Conservation (phyloP, 768 basidiomycete genomes). For the Tulasnella sp. region DNA sequence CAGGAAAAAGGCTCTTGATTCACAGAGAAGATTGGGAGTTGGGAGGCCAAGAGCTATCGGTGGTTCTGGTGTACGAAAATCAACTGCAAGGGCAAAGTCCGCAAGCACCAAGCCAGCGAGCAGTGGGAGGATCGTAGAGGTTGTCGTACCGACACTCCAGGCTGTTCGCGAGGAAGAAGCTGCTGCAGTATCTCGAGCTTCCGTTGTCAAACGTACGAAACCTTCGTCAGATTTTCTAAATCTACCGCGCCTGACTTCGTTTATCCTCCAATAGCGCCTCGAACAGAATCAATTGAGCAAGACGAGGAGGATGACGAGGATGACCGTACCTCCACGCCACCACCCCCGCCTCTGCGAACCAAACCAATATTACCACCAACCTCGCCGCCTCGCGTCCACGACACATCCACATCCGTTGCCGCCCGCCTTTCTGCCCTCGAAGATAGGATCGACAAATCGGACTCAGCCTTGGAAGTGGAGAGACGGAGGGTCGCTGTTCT, state of each 20-base stretch:
- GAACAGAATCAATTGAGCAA: not conserved
- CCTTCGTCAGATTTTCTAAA: not conserved
- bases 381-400: not conserved
- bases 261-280: not conserved
- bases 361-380: not conserved
- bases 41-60: conserved; percentile 7
- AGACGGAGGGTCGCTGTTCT: not conserved
- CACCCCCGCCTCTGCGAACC: not conserved
- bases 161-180: not conserved
- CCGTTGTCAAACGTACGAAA: not conserved
- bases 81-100: conserved; percentile 13
- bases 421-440: not conserved
- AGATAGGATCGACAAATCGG: not conserved
- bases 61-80: conserved; percentile 9
- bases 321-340: not conserved
- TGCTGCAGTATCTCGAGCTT: not conserved
- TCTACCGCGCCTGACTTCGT: not conserved
- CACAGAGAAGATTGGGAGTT: conserved; percentile 7
- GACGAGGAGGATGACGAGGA: not conserved
- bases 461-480: not conserved
- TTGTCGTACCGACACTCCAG: not conserved
- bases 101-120: not conserved
- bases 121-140: not conserved
- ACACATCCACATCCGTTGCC: not conserved
- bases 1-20: conserved; percentile 2